phyloP scores from a whole-genome alignment of 371 early-diverging fungal species.

The Mortierella sp. region DNA sequence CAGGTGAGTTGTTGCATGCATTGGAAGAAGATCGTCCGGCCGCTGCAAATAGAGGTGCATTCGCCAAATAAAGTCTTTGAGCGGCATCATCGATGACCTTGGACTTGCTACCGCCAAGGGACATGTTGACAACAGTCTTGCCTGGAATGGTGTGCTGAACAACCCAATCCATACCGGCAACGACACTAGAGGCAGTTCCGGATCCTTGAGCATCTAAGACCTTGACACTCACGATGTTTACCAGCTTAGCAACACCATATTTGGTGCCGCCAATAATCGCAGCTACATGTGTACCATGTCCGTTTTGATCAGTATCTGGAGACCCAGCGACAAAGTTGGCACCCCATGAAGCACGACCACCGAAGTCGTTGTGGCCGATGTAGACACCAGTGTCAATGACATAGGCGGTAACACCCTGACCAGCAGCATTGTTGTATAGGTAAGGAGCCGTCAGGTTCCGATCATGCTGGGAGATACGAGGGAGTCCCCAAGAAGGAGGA shows the following conservation, averaged over 20 bases:
- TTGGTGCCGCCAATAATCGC: constrained; percentile 63
- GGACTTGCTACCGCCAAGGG: constrained; percentile 62
- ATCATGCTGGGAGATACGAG: constrained; percentile 23
- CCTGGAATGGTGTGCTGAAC: constrained; percentile 13
- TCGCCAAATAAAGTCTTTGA: constrained; percentile 12
- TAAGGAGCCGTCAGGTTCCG: not conserved
- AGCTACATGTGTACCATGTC: constrained; percentile 69
- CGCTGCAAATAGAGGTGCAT: constrained; percentile 68
- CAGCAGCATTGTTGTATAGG: constrained; percentile 17
- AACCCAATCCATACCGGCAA: constrained; percentile 48
- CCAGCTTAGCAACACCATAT: constrained; percentile 73
- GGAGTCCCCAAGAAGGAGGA: constrained; percentile 29
- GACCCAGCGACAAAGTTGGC: constrained; percentile 42
- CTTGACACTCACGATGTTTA: constrained; percentile 64
- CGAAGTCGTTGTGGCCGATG: constrained; percentile 59
- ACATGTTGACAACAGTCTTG: constrained; percentile 61
- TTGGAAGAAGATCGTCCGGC: constrained; percentile 75
- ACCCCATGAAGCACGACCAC: constrained; percentile 48
- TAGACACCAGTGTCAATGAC: constrained; percentile 65
- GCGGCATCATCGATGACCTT: constrained; percentile 52
- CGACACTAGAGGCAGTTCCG: constrained; percentile 41
- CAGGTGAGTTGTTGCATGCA: constrained; percentile 77
- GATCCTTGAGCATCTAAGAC: constrained; percentile 56
- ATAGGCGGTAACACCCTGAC: constrained; percentile 58
- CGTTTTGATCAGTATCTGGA: constrained; percentile 52